Percentiles rank a stretch among this genome's conserved stretches.
phyloP scores from a whole-genome alignment of 805 yeast species.

The Starmerella bombi region DNA sequence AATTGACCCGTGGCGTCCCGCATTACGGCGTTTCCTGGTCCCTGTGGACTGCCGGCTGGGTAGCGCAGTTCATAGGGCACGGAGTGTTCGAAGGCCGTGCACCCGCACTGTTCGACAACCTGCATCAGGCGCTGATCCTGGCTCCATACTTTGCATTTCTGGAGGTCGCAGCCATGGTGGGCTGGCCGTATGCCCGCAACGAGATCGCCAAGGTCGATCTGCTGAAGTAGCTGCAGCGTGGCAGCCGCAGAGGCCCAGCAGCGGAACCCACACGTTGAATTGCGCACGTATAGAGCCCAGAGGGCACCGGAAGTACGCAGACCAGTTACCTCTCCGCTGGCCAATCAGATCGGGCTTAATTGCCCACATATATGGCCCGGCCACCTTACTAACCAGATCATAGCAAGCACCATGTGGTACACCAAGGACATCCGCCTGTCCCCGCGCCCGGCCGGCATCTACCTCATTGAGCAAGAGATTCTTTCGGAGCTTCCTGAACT shows the following conservation, averaged over 20 bases:
- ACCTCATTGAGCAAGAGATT: conserved; percentile 59
- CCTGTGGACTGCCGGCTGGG: conserved; percentile 52
- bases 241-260: too few species aligned
- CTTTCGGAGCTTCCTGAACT: conserved; percentile 44
- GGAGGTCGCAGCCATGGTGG: conserved; percentile 60
- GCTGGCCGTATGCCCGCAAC: conserved; percentile 30
- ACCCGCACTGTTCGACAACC: conserved; percentile 76
- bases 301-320: too few species aligned
- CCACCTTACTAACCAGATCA: too few species aligned
- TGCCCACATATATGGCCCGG: too few species aligned
- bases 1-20: conserved; percentile 23
- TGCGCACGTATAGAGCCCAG: background rate
- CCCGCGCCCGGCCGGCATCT: conserved; percentile 53
- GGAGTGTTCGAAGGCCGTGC: conserved; percentile 65
- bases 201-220: conserved; percentile 10
- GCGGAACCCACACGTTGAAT: background rate
- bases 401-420: too few species aligned
- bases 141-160: conserved; percentile 85
- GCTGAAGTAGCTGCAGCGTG: too few species aligned
- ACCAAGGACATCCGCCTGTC: conserved; percentile 43
- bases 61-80: conserved; percentile 79
- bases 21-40: conserved; percentile 26
- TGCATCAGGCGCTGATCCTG: conserved; percentile 70
- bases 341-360: too few species aligned
- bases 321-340: too few species aligned